A percentile compares a stretch with the other conserved stretches of the same genome.
Conservation (phyloP, 768 basidiomycete species). For the Gymnopilus dilepis region DNA sequence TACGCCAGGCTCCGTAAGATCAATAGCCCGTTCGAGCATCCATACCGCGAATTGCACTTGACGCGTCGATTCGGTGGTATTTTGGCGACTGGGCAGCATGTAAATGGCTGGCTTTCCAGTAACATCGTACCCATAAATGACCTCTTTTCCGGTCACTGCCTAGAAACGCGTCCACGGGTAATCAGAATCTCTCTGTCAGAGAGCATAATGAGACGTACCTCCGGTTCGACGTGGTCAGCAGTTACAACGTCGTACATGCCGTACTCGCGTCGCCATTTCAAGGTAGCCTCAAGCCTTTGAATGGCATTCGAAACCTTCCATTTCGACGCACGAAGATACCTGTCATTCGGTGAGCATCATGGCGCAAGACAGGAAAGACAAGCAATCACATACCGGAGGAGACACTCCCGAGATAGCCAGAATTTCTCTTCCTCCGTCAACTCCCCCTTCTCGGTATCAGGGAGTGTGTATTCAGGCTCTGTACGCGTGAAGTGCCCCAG, state of each 20-base stretch:
- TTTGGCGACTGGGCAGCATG: slow-evolving; percentile 73
- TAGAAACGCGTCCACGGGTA: slow-evolving; percentile 29
- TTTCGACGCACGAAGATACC: slow-evolving; percentile 80
- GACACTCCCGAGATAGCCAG: slow-evolving; percentile 81
- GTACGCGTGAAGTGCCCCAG: slow-evolving; percentile 62
- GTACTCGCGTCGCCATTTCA: slow-evolving; percentile 82
- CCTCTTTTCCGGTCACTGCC: slow-evolving; percentile 83
- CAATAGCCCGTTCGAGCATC: slow-evolving; percentile 76
- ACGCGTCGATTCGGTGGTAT: slow-evolving; percentile 68
- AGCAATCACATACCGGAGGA: slow-evolving; percentile 49
- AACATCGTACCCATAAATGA: slow-evolving; percentile 78
- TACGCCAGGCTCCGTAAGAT: slow-evolving; percentile 81
- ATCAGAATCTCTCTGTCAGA: not conserved
- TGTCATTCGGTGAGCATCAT: slow-evolving; percentile 26
- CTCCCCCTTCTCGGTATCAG: slow-evolving; percentile 48
- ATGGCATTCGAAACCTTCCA: slow-evolving; percentile 68
- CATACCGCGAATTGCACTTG: slow-evolving; percentile 80
- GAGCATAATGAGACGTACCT: slow-evolving; percentile 48
- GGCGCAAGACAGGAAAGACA: not conserved
- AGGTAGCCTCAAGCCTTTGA: slow-evolving; percentile 69
- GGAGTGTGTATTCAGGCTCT: slow-evolving; percentile 50
- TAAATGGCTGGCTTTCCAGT: slow-evolving; percentile 71
- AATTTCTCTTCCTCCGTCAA: slow-evolving; percentile 74
- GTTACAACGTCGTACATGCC: slow-evolving; percentile 70
- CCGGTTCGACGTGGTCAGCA: slow-evolving; percentile 70